phyloP scores from a whole-genome alignment of 2,329 filamentous ascomycete species.

The Mariannaea elegans region DNA sequence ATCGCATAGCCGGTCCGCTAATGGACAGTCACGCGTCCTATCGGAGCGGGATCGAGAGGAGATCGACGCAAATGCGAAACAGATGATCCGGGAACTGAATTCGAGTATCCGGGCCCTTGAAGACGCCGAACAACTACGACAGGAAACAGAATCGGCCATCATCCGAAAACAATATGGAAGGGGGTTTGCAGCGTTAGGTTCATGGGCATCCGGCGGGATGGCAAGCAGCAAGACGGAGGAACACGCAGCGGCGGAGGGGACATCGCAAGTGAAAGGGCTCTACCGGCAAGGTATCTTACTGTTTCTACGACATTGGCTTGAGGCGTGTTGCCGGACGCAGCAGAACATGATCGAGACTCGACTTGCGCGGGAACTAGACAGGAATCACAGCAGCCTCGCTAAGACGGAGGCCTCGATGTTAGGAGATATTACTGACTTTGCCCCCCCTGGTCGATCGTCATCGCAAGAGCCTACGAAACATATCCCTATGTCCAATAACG shows the following conservation, averaged over 20 bases:
- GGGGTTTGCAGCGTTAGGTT: slow-evolving; percentile 69
- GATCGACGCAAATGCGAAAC: slow-evolving; percentile 87
- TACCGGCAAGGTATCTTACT: slow-evolving; percentile 86
- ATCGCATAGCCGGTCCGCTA: slow-evolving; percentile 57
- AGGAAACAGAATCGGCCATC: slow-evolving; percentile 76
- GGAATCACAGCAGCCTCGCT: slow-evolving; percentile 84
- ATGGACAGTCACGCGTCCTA: slow-evolving; percentile 64
- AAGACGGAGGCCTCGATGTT: slow-evolving; percentile 59
- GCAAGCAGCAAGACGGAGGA: slow-evolving; percentile 64
- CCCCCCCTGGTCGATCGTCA: slow-evolving; percentile 32
- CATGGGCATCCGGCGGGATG: slow-evolving; percentile 71
- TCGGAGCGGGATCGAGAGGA: slow-evolving; percentile 85
- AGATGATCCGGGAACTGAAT: slow-evolving; percentile 85
- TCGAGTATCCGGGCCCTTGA: slow-evolving; percentile 81
- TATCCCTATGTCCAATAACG: slow-evolving; percentile 35
- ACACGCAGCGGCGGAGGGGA: slow-evolving; percentile 77
- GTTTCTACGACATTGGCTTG: slow-evolving; percentile 79
- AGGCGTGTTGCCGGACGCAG: slow-evolving; percentile 80
- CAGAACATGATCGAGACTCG: slow-evolving; percentile 93
- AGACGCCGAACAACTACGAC: slow-evolving; percentile 82
- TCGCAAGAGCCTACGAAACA: slow-evolving; percentile 30
- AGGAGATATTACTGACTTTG: slow-evolving; percentile 46
- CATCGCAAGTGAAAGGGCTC: slow-evolving; percentile 69
- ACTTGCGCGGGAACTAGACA: slow-evolving; percentile 85
- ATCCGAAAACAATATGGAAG: slow-evolving; percentile 75